phyloP scores from a whole-genome alignment of 129 eudicot species.

The Pittosporum tobira region DNA sequence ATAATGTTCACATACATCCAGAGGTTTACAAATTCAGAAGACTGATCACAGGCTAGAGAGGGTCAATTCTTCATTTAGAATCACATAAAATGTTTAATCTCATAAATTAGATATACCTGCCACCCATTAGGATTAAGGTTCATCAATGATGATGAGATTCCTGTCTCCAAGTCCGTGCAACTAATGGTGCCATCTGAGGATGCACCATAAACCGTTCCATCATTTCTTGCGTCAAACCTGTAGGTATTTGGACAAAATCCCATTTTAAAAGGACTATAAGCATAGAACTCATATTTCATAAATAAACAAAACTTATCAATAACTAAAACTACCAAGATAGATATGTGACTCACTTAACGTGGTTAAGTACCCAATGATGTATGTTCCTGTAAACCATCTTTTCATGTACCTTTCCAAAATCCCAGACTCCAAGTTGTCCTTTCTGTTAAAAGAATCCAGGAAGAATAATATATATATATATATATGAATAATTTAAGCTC shows the following conservation, averaged over 20 bases:
- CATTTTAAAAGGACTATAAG: not conserved
- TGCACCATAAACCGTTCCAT: slow-evolving; percentile 78
- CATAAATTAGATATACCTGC: slow-evolving; percentile 46
- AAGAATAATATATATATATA: not conserved
- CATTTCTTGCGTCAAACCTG: slow-evolving; percentile 69
- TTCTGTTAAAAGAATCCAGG: slow-evolving; percentile 32
- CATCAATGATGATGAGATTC: slow-evolving; percentile 59
- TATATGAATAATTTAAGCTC: not conserved
- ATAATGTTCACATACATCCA: not conserved
- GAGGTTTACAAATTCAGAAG: not conserved
- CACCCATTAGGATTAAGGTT: slow-evolving; percentile 89
- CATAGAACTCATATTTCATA: not conserved
- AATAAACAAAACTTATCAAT: not conserved
- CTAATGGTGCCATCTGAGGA: slow-evolving; percentile 93
- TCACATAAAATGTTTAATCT: too few relatives aligned
- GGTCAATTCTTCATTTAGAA: not conserved
- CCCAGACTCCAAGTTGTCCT: slow-evolving; percentile 99
- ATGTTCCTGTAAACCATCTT: slow-evolving; percentile 74
- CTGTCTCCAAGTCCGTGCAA: slow-evolving; percentile 90
- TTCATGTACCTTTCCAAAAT: slow-evolving; percentile 61
- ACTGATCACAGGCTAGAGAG: not conserved
- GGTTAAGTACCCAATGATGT: slow-evolving; percentile 75
- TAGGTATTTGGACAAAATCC: slow-evolving; percentile 8
- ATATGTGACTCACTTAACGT: slow-evolving; percentile 71
- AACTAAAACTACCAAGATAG: not conserved